These are phyloP conservation scores for Lentinula aciculospora DNA, from an alignment of 768 basidiomycete species.

Conservation along the genomic window DNA sequence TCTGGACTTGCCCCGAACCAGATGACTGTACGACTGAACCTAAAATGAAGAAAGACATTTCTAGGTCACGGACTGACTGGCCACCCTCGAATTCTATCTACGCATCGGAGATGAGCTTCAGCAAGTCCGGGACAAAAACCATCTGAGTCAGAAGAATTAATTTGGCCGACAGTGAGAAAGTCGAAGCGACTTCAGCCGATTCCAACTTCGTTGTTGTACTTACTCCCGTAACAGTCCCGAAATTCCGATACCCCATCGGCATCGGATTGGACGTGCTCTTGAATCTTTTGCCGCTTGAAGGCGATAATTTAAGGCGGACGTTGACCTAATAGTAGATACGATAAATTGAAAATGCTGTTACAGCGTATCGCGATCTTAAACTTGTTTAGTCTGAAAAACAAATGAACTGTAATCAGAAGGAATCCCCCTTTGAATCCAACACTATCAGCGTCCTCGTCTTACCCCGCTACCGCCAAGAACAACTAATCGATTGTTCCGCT, in stretches of 20 bases:
- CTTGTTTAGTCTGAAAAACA: neutral
- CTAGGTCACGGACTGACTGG: no score
- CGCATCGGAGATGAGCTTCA: neutral
- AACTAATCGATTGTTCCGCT: slow-evolving; percentile 59
- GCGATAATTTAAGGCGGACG: neutral
- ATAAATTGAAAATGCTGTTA: neutral
- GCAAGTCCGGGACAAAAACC: neutral
- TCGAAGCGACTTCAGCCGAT: neutral
- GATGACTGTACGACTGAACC: neutral
- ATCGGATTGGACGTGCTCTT: neutral
- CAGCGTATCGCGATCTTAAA: slow-evolving; percentile 2
- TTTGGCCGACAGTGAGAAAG: neutral
- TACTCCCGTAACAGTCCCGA: neutral
- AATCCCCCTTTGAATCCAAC: neutral
- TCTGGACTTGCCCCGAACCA: neutral
- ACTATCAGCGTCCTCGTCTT: slow-evolving; percentile 27
- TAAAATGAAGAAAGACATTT: no score
- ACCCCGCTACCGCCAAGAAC: slow-evolving; percentile 62
- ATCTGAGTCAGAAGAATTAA: neutral
- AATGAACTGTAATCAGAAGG: neutral
- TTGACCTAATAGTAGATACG: neutral
- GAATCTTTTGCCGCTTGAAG: neutral
- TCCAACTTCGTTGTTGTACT: neutral
- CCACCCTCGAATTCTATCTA: neutral
- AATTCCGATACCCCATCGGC: neutral